phyloP scores from a whole-genome alignment of 169 alveolate genomes.

The Eimeria praecox region DNA sequence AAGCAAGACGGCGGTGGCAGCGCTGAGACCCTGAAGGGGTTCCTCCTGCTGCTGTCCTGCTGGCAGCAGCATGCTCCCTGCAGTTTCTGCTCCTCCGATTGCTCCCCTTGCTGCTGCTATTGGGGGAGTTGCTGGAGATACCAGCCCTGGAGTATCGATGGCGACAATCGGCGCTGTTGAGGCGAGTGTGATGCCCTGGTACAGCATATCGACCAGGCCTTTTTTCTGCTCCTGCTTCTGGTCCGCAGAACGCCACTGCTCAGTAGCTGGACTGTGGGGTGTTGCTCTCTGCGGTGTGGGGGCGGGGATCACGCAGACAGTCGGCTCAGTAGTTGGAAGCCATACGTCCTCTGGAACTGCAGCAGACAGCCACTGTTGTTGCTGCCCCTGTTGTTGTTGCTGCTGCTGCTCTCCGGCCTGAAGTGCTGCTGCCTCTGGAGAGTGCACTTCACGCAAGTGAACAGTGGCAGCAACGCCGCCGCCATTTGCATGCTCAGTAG shows the following conservation, averaged over 20 bases:
- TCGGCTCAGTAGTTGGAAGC: conserved; percentile 65
- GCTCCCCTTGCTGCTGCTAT: conserved; percentile 7
- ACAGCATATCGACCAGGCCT: neutral
- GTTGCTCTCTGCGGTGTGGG: neutral
- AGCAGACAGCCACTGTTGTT: conserved; percentile 26
- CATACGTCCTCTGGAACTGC: conserved; percentile 67
- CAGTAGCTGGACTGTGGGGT: neutral
- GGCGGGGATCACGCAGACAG: conserved; percentile 41
- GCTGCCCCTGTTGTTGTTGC: conserved; percentile 54
- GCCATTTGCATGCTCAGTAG: neutral
- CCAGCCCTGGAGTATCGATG: conserved; percentile 68
- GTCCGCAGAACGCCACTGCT: neutral
- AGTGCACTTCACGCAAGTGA: neutral
- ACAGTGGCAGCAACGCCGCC: neutral
- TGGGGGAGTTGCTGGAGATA: neutral
- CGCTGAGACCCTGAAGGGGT: conserved; percentile 52
- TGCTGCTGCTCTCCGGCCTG: conserved; percentile 12
- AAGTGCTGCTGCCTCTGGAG: neutral
- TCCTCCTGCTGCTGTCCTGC: conserved; percentile 32
- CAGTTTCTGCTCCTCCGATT: neutral
- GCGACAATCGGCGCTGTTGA: conserved; percentile 60
- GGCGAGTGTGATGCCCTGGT: conserved; percentile 30
- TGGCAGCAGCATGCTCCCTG: conserved; percentile 19
- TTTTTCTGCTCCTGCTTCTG: neutral
- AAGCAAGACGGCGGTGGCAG: conserved; percentile 44